These are phyloP conservation scores for Amanita subjunquillea DNA, from an alignment of 768 basidiomycete genomes.

Conservation along the genomic window DNA sequence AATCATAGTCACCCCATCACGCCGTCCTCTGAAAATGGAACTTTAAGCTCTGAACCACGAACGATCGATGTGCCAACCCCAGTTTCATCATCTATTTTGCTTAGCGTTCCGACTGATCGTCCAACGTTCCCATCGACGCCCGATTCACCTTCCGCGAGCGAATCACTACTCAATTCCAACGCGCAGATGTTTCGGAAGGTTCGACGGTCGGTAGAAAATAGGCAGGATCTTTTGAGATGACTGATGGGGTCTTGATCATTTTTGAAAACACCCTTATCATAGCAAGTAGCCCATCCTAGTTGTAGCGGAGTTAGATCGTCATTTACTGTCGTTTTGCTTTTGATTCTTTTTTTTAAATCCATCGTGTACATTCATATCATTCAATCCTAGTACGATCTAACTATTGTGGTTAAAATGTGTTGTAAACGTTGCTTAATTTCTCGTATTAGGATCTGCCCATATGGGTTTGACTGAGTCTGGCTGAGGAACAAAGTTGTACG, in stretches of 20 bases:
- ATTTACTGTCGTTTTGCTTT: not conserved
- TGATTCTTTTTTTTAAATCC: not conserved
- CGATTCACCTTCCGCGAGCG: conserved; percentile 27
- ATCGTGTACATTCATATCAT: conserved; percentile 4
- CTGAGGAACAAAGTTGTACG: not conserved
- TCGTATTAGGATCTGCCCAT: conserved; percentile 16
- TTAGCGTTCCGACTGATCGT: conserved; percentile 10
- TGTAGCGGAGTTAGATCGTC: conserved; percentile 5
- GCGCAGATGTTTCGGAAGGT: conserved; percentile 11
- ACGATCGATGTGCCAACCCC: not conserved
- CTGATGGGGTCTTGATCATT: not conserved
- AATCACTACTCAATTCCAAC: conserved; percentile 25
- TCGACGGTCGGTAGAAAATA: conserved; percentile 9
- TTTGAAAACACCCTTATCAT: not conserved
- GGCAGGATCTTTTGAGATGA: not conserved
- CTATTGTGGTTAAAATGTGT: not conserved
- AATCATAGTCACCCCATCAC: not conserved
- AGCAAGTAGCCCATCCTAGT: not conserved
- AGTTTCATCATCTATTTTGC: conserved; percentile 5
- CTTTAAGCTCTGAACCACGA: not conserved
- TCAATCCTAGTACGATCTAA: not conserved
- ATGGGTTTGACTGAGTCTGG: conserved; percentile 21
- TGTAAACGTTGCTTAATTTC: not conserved
- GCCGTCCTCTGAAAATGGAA: not conserved
- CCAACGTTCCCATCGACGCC: conserved; percentile 32